A percentile compares a stretch with the other conserved stretches of the same genome.
Conservation (phyloP, 495 filamentous ascomycete genomes). For the Penicillium canariense region DNA sequence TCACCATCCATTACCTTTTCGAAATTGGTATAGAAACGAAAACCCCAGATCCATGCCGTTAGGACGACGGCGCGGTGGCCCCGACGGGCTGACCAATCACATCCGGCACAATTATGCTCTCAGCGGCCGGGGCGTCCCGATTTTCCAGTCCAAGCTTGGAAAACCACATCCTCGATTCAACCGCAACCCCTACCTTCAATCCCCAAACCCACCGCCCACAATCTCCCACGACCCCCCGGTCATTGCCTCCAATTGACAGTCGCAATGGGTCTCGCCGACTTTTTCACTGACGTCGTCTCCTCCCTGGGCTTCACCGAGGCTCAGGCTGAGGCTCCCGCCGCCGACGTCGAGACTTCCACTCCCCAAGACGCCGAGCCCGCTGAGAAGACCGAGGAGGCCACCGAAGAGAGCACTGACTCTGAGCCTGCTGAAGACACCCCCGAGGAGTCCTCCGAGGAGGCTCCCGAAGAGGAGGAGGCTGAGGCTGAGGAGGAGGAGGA, state of each 20-base stretch:
- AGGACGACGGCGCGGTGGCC: background rate
- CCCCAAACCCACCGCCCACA: conserved; percentile 16
- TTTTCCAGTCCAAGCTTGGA: conserved; percentile 44
- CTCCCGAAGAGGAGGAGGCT: conserved; percentile 45
- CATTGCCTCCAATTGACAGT: conserved; percentile 38
- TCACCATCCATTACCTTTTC: background rate
- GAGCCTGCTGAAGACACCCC: conserved; percentile 36
- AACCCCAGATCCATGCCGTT: background rate
- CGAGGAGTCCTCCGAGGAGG: conserved; percentile 37
- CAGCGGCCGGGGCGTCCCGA: conserved; percentile 48
- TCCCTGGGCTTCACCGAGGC: conserved; percentile 56
- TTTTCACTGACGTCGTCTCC: conserved; percentile 61
- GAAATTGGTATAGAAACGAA: background rate
- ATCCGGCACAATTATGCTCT: conserved; percentile 44
- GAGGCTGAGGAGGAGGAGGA: conserved; percentile 49
- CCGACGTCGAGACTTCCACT: conserved; percentile 49
- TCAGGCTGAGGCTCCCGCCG: conserved; percentile 59
- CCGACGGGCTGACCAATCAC: conserved; percentile 38
- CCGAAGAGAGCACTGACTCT: conserved; percentile 35
- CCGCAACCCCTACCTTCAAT: conserved; percentile 35
- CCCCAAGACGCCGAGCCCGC: conserved; percentile 50
- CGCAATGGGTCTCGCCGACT: conserved; percentile 63
- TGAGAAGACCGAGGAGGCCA: conserved; percentile 43
- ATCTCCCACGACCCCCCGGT: conserved; percentile 28
- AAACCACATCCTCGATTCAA: conserved; percentile 39